These are phyloP conservation scores for Tremella yokohamensis DNA, from an alignment of 768 basidiomycete species.

Conservation along the genomic window DNA sequence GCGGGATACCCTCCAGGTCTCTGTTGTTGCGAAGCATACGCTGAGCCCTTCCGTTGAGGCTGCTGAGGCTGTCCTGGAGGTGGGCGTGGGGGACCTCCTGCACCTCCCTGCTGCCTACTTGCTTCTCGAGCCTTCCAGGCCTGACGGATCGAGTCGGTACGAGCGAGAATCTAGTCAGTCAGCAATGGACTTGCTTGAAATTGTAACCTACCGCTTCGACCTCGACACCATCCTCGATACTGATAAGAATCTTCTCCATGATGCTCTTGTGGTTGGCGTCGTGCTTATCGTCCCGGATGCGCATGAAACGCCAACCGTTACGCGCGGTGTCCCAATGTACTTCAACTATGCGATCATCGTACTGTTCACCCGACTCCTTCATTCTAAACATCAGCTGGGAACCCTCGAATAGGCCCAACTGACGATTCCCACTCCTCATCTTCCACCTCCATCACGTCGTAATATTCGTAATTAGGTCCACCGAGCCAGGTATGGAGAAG, in stretches of 20 bases:
- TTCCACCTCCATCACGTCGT: constrained; percentile 76
- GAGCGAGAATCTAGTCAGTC: constrained; percentile 23
- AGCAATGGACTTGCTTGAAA: neutral
- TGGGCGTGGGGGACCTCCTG: constrained; percentile 6
- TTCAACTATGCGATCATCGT: constrained; percentile 91
- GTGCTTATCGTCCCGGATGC: constrained; percentile 90
- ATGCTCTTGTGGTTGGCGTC: constrained; percentile 81
- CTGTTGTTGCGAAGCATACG: constrained; percentile 13
- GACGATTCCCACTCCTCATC: constrained; percentile 93
- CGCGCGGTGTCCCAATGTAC: constrained; percentile 78
- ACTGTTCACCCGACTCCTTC: constrained; percentile 77
- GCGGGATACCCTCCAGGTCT: constrained; percentile 14
- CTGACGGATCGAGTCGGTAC: constrained; percentile 30
- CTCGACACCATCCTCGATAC: constrained; percentile 91
- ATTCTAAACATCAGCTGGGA: constrained; percentile 58
- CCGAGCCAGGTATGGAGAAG: constrained; percentile 79
- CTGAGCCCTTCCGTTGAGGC: constrained; percentile 7
- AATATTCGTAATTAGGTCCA: constrained; percentile 67
- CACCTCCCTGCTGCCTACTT: neutral
- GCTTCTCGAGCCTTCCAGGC: constrained; percentile 39
- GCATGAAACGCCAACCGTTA: constrained; percentile 76
- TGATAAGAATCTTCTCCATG: constrained; percentile 82
- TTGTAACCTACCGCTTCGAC: constrained; percentile 65
- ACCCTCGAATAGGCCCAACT: constrained; percentile 46
- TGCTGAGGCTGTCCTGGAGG: constrained; percentile 10